Conservation (phyloP, 2,329 filamentous ascomycete genomes). For the Phyllosticta capitalensis region DNA sequence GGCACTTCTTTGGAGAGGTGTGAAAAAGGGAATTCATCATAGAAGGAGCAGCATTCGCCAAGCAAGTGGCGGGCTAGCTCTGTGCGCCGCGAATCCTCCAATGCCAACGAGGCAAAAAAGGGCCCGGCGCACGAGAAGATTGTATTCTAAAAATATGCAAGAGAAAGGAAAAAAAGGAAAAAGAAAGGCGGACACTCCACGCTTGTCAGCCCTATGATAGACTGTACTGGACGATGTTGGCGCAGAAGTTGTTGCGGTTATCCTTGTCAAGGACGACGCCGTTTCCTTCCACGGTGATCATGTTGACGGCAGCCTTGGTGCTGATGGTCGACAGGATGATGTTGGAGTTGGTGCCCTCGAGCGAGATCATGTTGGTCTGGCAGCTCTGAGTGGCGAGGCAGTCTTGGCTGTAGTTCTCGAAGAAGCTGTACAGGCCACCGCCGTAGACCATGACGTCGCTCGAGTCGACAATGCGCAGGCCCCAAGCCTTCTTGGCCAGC, state of each 20-base stretch:
- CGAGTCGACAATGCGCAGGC: conserved; percentile 33
- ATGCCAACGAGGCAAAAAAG: background rate
- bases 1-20: too few species aligned
- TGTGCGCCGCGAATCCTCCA: too few species aligned
- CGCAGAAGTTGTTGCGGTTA: conserved; percentile 41
- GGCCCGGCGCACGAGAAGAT: background rate
- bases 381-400: conserved; percentile 41
- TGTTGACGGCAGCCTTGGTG: conserved; percentile 41
- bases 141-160: background rate
- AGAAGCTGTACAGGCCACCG: conserved; percentile 49
- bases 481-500: conserved; percentile 35
- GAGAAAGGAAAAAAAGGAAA: background rate
- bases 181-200: background rate
- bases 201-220: background rate
- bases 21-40: too few species aligned
- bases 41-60: too few species aligned
- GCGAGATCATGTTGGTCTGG: conserved; percentile 41
- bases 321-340: conserved; percentile 39
- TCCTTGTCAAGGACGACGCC: conserved; percentile 32
- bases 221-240: conserved; percentile 31
- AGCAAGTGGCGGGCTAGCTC: too few species aligned
- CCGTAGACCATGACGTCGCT: conserved; percentile 37
- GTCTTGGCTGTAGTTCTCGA: conserved; percentile 46
- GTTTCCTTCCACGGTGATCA: conserved; percentile 33
- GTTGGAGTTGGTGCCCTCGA: conserved; percentile 32